These are phyloP conservation scores for Picocystis salinarum DNA, from an alignment of 139 green algal species.

Conservation along the genomic window DNA sequence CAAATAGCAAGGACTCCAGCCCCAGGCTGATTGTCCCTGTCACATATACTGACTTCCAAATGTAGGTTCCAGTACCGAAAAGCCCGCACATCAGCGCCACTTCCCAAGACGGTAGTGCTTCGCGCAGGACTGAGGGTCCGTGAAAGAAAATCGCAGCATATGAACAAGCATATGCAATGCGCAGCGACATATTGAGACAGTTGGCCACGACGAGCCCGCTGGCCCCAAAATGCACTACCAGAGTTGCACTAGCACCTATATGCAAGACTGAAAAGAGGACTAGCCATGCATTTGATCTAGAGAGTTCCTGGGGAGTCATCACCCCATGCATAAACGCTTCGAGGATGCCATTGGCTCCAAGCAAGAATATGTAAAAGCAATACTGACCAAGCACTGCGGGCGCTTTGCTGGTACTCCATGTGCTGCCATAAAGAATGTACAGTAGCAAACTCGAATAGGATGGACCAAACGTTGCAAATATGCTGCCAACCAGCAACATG, in stretches of 20 bases:
- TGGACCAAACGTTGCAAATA: constrained; percentile 54
- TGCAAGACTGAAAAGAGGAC: constrained; percentile 29
- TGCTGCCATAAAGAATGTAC: constrained; percentile 38
- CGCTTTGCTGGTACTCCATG: constrained; percentile 48
- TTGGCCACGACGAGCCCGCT: constrained; percentile 50
- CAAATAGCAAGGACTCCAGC: no score
- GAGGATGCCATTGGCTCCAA: constrained; percentile 51
- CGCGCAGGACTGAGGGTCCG: no score
- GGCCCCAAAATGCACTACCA: constrained; percentile 18
- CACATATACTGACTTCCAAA: no score
- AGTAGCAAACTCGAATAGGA: constrained; percentile 42
- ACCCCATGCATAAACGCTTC: constrained; percentile 65
- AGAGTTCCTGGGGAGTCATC: constrained; percentile 21
- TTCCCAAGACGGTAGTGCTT: no score
- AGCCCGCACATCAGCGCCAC: no score
- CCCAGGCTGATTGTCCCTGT: no score
- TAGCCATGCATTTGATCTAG: constrained; percentile 31
- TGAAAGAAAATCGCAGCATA: no score
- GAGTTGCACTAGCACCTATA: constrained; percentile 20
- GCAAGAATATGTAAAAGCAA: constrained; percentile 48
- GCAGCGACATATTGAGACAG: constrained; percentile 44
- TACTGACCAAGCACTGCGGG: constrained; percentile 47
- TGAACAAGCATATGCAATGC: constrained; percentile 51
- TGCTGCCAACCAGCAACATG: constrained; percentile 32
- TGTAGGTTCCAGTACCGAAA: no score